A percentile compares a stretch with the other conserved stretches of the same genome.
phyloP scores from a whole-genome alignment of 148 eudicot species.

The Drosera capensis region DNA sequence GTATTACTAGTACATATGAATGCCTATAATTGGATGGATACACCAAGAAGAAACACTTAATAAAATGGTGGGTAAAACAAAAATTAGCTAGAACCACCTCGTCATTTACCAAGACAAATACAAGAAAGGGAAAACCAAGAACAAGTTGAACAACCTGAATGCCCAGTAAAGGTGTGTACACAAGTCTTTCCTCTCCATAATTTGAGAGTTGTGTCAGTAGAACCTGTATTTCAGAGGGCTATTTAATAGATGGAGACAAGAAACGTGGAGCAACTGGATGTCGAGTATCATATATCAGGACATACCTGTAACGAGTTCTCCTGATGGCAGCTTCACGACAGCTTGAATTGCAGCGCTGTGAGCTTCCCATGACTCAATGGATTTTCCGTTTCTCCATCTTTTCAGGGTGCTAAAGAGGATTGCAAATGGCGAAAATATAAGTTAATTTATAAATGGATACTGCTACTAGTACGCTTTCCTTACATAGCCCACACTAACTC shows the following conservation, averaged over 20 bases:
- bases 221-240: no score
- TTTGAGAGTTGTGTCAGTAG: conserved; percentile 83
- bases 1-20: no score
- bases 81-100: no score
- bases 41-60: no score
- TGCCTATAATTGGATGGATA: no score
- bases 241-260: no score
- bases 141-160: conserved; percentile 32
- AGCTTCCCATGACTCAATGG: conserved; percentile 62
- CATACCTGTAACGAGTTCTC: conserved; percentile 82
- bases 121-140: neutral
- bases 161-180: conserved; percentile 57
- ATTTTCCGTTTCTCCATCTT: conserved; percentile 74
- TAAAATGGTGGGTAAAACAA: no score
- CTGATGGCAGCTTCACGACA: conserved; percentile 62
- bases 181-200: conserved; percentile 84
- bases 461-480: no score
- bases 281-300: neutral
- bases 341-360: conserved; percentile 79
- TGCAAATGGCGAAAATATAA: neutral
- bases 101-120: no score
- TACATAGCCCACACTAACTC: no score
- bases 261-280: neutral
- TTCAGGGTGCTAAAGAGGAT: conserved; percentile 47
- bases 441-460: neutral